Percentiles rank a stretch among this genome's conserved stretches.
phyloP scores from a whole-genome alignment of 2,329 filamentous ascomycete genomes.

The Colletotrichum plurivorum region DNA sequence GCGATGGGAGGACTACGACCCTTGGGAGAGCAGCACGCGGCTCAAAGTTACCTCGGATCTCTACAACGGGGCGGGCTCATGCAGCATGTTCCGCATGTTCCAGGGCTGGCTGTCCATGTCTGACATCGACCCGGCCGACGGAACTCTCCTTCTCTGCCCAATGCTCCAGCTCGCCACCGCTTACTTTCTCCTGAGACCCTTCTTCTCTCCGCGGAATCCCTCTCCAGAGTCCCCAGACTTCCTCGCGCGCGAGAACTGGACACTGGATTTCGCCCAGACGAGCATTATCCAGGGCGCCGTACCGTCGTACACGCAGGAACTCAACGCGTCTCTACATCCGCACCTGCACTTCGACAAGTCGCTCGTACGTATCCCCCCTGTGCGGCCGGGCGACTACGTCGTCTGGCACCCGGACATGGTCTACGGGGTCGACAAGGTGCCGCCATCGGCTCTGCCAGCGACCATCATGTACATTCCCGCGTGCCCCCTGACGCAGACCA shows the following conservation, averaged over 20 bases:
- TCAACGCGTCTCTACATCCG: conserved; percentile 77
- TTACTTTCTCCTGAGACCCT: conserved; percentile 83
- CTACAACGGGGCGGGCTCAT: conserved; percentile 71
- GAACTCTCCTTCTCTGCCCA: conserved; percentile 81
- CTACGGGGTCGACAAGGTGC: conserved; percentile 76
- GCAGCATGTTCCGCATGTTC: conserved; percentile 72
- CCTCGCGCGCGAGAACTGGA: conserved; percentile 67
- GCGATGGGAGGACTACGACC: conserved; percentile 69
- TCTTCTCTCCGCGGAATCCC: conserved; percentile 68
- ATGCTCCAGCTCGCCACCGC: conserved; percentile 74
- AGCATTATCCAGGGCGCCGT: conserved; percentile 78
- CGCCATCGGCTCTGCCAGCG: conserved; percentile 35
- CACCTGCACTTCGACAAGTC: conserved; percentile 76
- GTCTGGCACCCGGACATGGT: conserved; percentile 81
- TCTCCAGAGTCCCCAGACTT: conserved; percentile 51
- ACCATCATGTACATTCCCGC: conserved; percentile 57
- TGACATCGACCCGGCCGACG: conserved; percentile 74
- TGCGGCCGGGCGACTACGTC: conserved; percentile 82
- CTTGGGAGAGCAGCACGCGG: conserved; percentile 68
- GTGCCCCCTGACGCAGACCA: conserved; percentile 67
- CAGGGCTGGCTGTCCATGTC: conserved; percentile 70
- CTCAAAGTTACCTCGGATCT: conserved; percentile 68
- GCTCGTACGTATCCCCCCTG: conserved; percentile 79
- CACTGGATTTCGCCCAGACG: conserved; percentile 58
- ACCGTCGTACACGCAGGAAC: conserved; percentile 79